These are phyloP conservation scores for Aspergillus flavus DNA, from an alignment of 2,329 filamentous ascomycete genomes.

Conservation along the genomic window DNA sequence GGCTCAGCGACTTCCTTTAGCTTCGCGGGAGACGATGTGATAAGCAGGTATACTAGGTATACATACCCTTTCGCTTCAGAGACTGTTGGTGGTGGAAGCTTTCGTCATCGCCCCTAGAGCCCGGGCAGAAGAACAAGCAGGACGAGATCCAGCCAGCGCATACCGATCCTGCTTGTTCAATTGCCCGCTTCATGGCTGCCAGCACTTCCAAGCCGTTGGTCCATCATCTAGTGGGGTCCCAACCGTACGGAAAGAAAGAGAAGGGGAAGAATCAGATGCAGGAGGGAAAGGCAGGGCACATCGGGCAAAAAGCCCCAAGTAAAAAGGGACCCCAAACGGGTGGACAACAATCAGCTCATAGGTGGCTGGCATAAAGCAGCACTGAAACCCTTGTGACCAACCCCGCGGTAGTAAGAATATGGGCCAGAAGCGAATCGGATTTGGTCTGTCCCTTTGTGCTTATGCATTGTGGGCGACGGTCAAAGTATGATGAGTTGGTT, in stretches of 20 bases:
- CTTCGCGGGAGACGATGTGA: not conserved
- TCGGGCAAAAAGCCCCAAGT: not conserved
- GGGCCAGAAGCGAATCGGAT: not conserved
- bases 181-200: slow-evolving; percentile 39
- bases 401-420: slow-evolving; percentile 1
- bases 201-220: slow-evolving; percentile 31
- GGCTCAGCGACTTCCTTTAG: slow-evolving; percentile 7
- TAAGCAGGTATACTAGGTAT: not conserved
- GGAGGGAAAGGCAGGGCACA: not conserved
- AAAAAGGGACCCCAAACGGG: not conserved
- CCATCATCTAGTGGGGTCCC: slow-evolving; percentile 31
- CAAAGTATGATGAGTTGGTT: not conserved
- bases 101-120: slow-evolving; percentile 27
- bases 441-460: not conserved
- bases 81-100: slow-evolving; percentile 26
- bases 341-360: slow-evolving; percentile 1
- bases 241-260: slow-evolving; percentile 10
- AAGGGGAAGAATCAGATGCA: slow-evolving; percentile 8
- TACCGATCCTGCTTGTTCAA: slow-evolving; percentile 43
- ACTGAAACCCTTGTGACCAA: slow-evolving; percentile 5
- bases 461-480: slow-evolving; percentile 4
- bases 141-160: slow-evolving; percentile 44
- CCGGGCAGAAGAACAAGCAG: slow-evolving; percentile 40
- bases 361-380: not conserved
- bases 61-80: slow-evolving; percentile 24